Base-by-base conservation (phyloP, 148 eudicot genomes). In the Dianthus caryophyllus region DNA sequence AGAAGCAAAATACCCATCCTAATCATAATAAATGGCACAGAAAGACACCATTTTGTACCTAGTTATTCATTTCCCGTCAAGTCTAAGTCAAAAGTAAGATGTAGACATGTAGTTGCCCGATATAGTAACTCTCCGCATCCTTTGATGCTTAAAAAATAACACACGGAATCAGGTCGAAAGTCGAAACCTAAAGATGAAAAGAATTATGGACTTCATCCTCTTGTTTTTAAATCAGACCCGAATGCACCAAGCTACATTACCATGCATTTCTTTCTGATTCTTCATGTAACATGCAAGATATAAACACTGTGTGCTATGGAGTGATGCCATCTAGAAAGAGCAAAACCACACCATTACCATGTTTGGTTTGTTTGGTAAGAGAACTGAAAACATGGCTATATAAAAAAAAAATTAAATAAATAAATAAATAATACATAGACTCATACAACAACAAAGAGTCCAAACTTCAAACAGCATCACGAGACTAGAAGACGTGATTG, bases 401-500 rank as follows among this genome's bases (percentile, higher is more conserved):
- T n/a, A n/a, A n/a, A n/a, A n/a, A n/a, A n/a, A n/a, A n/a, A n/a
- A n/a, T n/a, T n/a, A n/a, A n/a, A n/a, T n/a, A n/a, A n/a, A n/a
- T n/a, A n/a, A n/a, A n/a, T n/a, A n/a, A n/a, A n/a, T n/a, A n/a
- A n/a, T n/a, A n/a, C n/a, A 68, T 18, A 33, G 15, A 48, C 12
- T 15, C 27, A 24, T 29, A 33, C 14, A 60, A 9, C 26, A 60
- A 36, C 15, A 60, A 20, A n/a, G 64, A 31, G n/a, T 17, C 9
- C 11, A 60, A 60, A 60, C 64, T 17, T 18, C 11, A 60, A 60
- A 60, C 64, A 59, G 12, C 15, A 36, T n/a, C 27, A 33, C 1
- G 31, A 60, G 39, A 31, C 62, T 58, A 31, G 29, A 52, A 60
- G 50, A 43, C 9, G 48, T 46, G 41, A 46, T n/a, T n/a, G n/a